These are phyloP conservation scores for Aaosphaeria arxii DNA, from an alignment of 2,329 filamentous ascomycete species.

Conservation along the genomic window DNA sequence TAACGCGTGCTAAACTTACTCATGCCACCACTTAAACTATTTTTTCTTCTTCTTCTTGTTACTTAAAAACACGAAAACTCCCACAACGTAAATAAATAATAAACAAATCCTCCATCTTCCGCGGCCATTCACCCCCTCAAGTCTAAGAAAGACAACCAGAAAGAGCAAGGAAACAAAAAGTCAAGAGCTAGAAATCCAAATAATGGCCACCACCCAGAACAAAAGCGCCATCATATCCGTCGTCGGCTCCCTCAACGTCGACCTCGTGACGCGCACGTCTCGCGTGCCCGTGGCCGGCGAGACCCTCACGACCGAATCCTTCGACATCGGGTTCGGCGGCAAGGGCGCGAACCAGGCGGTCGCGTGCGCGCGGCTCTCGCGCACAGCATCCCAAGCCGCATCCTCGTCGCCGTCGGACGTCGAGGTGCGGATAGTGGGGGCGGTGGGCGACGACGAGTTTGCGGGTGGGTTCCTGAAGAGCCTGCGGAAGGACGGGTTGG, in stretches of 20 bases:
- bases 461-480: conserved; percentile 39
- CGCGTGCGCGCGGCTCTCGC: conserved; percentile 78
- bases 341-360: conserved; percentile 97
- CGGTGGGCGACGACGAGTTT: conserved; percentile 48
- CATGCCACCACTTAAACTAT: no score
- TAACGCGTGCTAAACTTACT: no score
- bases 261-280: conserved; percentile 83
- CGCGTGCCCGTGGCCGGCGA: conserved; percentile 83
- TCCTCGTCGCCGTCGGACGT: conserved; percentile 27
- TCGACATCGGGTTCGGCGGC: conserved; percentile 79
- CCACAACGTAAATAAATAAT: no score
- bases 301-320: conserved; percentile 76
- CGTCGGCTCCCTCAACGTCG: conserved; percentile 90
- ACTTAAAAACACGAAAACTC: no score
- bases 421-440: conserved; percentile 49
- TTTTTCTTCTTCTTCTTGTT: no score
- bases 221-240: conserved; percentile 63
- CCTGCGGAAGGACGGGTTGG: conserved; percentile 44
- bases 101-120: no score
- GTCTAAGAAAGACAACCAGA: no score
- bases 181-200: no score
- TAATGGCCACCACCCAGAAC: conserved; percentile 1
- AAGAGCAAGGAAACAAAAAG: no score
- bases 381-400: conserved; percentile 39
- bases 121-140: no score